Evolutionary conservation across 2,329 filamentous ascomycete genomes (phyloP).

Genomic region (Fonsecaea multimorphosa): DNA sequence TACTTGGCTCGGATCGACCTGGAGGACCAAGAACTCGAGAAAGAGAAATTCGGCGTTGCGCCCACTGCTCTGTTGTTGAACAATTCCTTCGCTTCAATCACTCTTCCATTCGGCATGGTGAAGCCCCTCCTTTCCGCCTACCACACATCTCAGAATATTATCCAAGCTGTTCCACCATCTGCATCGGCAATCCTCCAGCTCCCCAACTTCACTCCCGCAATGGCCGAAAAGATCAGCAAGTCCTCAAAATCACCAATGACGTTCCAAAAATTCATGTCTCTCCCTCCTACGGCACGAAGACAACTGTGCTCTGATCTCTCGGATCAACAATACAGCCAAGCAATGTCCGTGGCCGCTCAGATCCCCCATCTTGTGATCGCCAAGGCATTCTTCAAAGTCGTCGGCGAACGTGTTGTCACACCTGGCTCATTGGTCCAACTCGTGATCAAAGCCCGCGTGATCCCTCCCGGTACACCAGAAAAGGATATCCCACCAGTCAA

Average conservation of each 20-base stretch:
- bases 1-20: conserved; percentile 90
- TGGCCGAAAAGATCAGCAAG: conserved; percentile 56
- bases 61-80: conserved; percentile 85
- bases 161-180: conserved; percentile 85
- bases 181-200: conserved; percentile 90
- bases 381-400: conserved; percentile 98
- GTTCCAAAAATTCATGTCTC: conserved; percentile 86
- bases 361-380: conserved; percentile 83
- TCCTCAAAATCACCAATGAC: conserved; percentile 73
- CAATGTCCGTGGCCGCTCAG: conserved; percentile 78
- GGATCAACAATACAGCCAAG: conserved; percentile 76
- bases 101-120: conserved; percentile 85
- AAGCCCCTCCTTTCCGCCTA: conserved; percentile 82
- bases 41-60: conserved; percentile 84
- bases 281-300: conserved; percentile 76
- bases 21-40: conserved; percentile 74
- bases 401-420: conserved; percentile 90
- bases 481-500: conserved; percentile 75
- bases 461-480: conserved; percentile 72
- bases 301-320: conserved; percentile 70
- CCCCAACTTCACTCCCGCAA: conserved; percentile 76
- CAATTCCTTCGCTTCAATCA: conserved; percentile 83
- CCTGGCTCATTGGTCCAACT: conserved; percentile 91
- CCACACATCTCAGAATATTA: conserved; percentile 80
- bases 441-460: conserved; percentile 91